Percentiles rank a stretch among this genome's conserved stretches.
phyloP scores from a whole-genome alignment of 331 rosid species.

The Ulmus americana region DNA sequence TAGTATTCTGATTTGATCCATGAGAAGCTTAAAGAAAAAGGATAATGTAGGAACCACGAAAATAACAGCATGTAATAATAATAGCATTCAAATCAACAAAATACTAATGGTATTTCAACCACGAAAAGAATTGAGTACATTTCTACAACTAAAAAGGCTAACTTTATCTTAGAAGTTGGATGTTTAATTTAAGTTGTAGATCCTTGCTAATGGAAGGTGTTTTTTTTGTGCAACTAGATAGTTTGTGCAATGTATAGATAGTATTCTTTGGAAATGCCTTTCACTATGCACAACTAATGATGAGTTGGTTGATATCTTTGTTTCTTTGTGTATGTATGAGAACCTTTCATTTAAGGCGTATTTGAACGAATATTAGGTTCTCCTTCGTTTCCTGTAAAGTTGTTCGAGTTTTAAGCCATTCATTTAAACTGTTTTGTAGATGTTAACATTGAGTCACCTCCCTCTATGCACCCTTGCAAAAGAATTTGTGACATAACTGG shows the following conservation, averaged over 20 bases:
- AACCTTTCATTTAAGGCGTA: not conserved
- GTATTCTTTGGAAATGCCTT: not conserved
- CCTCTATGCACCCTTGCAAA: constrained; percentile 87
- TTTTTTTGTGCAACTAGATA: not conserved
- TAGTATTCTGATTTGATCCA: no score
- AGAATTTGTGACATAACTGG: constrained; percentile 87
- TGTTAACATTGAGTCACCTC: constrained; percentile 79
- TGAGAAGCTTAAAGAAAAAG: no score
- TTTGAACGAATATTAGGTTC: not conserved
- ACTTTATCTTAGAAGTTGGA: no score
- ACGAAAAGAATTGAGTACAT: no score
- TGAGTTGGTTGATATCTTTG: not conserved
- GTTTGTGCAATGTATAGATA: not conserved
- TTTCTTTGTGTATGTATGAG: not conserved
- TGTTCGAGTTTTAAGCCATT: constrained; percentile 2
- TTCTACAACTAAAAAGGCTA: no score
- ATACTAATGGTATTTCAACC: no score
- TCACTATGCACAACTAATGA: not conserved
- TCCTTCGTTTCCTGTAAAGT: not conserved
- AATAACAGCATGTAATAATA: no score
- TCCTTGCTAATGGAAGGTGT: no score
- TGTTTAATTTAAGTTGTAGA: no score
- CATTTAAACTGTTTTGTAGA: constrained; percentile 39
- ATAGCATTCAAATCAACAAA: no score
- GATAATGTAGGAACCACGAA: no score